These are phyloP conservation scores for Strobilomyces confusus DNA, from an alignment of 768 basidiomycete species.

Conservation along the genomic window DNA sequence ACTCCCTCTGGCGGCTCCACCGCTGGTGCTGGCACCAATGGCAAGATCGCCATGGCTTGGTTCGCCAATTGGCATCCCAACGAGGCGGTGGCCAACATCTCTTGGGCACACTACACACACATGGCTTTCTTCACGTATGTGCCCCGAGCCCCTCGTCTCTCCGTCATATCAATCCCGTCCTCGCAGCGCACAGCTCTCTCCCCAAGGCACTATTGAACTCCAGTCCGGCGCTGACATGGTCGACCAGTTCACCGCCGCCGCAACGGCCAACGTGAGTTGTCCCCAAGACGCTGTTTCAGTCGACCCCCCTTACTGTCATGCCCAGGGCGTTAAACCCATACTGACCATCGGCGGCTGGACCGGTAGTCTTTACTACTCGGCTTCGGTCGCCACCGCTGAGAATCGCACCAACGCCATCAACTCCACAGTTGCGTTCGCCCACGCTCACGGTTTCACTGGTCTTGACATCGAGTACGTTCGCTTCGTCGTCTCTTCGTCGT, in stretches of 20 bases:
- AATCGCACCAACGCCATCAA: conserved; percentile 59
- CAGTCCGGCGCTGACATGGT: conserved; percentile 3
- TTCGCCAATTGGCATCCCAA: conserved; percentile 64
- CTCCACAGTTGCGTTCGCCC: conserved; percentile 46
- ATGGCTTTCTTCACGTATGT: conserved; percentile 61
- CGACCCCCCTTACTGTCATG: neutral
- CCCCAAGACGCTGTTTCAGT: neutral
- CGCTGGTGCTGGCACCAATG: conserved; percentile 22
- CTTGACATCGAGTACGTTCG: conserved; percentile 62
- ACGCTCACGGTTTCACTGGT: conserved; percentile 52
- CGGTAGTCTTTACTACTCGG: conserved; percentile 60
- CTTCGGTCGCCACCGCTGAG: conserved; percentile 46
- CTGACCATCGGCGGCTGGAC: conserved; percentile 68
- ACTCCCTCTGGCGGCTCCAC: conserved; percentile 12
- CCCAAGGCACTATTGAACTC: conserved; percentile 11
- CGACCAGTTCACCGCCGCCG: conserved; percentile 23
- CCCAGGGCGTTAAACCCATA: conserved; percentile 51
- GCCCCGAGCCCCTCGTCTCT: neutral
- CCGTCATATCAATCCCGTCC: neutral
- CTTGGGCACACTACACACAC: conserved; percentile 65
- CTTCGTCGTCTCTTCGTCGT: neutral
- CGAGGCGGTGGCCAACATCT: conserved; percentile 46
- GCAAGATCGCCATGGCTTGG: conserved; percentile 56
- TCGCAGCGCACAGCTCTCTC: conserved; percentile 23
- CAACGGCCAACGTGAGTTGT: conserved; percentile 24